Evolutionary conservation across 306 rosid species (phyloP), one percentile per base, ranked within the genome.

Genomic region (cucumber (Cucumis sativus)): DNA sequence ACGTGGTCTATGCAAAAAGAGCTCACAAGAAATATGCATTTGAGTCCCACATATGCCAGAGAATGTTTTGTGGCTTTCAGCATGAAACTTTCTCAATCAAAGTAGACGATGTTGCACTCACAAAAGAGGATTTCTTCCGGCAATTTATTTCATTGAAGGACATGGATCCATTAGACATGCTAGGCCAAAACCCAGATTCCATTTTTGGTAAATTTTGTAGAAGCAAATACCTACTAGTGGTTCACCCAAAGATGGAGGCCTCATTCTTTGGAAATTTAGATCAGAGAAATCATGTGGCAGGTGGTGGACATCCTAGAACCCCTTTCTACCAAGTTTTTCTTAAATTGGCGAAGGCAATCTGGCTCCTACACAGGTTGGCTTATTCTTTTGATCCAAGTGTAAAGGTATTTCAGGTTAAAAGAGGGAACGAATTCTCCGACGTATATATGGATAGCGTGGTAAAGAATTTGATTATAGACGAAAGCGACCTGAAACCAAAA

Each of bases 21-120:
- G 92, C 99, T 83, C 99, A 96, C 88, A 96, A 96, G 89, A 96
- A 96, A 84, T 96, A 92, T 79, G 99, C 99, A 20, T 96, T 96
- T 60, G 99, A 96, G 87, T 91, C 98, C 72, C 93, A 96, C 82
- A 91, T 96, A 70, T 92, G 98, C 88, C 98, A 91, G 74, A 90
- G 89, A 83, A 92, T 96, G 97, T 96, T 96, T 80, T 85, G 93
- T 74, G 98, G 94, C 73, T 96, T 96, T 82, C 97, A 96, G 91
- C 91, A 80, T 65, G 98, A 91, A 84, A 89, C 65, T 85, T 92
- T 92, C 84, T 88, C 89, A 40, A 79, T 91, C 80, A 83, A 87
- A 76, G 37, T 80, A 49, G 98, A 96, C 75, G 80, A 82, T 86
- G 81, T 87, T 41, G 80, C 80, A 13, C 58, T 83, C 77, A 77